A percentile compares a stretch with the other conserved stretches of the same genome.
Conservation (phyloP, 2,329 filamentous ascomycete genomes). For the Xylariales sp. region DNA sequence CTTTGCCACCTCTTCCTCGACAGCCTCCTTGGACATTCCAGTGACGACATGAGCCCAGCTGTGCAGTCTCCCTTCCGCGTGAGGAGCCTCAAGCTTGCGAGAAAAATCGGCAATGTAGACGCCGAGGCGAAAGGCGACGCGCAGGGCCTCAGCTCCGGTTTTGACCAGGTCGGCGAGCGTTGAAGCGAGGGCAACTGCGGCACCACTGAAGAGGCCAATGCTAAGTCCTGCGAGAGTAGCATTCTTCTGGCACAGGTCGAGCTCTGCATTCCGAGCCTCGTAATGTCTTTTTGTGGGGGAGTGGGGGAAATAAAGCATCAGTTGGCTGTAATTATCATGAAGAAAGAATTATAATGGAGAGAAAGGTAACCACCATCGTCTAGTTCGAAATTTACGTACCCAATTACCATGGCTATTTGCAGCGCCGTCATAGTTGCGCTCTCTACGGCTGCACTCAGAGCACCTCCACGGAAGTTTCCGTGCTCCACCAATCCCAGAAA, state of each 20-base stretch:
- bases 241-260: too few species aligned
- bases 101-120: conserved; percentile 38
- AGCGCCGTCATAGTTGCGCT: conserved; percentile 35
- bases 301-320: too few species aligned
- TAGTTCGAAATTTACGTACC: conserved; percentile 25
- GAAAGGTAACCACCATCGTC: too few species aligned
- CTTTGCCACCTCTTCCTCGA: conserved; percentile 24
- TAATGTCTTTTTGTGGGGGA: too few species aligned
- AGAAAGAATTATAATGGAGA: too few species aligned
- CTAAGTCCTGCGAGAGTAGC: conserved; percentile 39
- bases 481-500: conserved; percentile 28
- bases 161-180: conserved; percentile 32
- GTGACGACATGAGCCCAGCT: conserved; percentile 38
- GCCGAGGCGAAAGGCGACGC: conserved; percentile 41
- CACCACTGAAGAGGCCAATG: conserved; percentile 36
- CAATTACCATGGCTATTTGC: conserved; percentile 37
- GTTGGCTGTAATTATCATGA: too few species aligned
- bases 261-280: too few species aligned
- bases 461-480: conserved; percentile 31
- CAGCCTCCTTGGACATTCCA: conserved; percentile 22
- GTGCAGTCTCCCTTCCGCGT: conserved; percentile 14
- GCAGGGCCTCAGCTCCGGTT: conserved; percentile 35
- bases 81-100: conserved; percentile 31
- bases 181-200: conserved; percentile 35
- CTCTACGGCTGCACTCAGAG: conserved; percentile 38